Evolutionary conservation across 148 eudicot species (phyloP).

Genomic region (Fagopyrum homotropicum): DNA sequence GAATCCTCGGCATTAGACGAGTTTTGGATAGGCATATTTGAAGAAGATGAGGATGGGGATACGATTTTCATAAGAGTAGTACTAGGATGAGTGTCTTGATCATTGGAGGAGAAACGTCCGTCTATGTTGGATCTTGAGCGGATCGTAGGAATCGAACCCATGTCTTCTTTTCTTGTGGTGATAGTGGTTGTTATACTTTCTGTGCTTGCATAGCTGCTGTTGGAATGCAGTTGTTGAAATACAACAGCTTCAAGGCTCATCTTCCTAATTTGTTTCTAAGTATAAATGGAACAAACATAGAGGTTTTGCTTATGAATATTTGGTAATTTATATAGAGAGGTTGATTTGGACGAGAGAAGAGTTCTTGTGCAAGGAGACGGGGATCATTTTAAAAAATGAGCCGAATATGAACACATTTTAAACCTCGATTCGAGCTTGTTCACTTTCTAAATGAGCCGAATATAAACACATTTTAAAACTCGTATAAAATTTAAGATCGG

Average conservation of each 20-base stretch:
- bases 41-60: background rate
- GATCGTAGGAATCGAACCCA: background rate
- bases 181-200: background rate
- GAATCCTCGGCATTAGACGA: background rate
- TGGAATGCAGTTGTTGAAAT: constrained; percentile 4
- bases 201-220: background rate
- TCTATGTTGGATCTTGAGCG: too few relatives aligned
- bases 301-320: background rate
- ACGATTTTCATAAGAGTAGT: background rate
- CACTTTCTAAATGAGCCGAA: too few relatives aligned
- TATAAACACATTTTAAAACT: too few relatives aligned
- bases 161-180: background rate
- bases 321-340: background rate
- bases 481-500: too few relatives aligned
- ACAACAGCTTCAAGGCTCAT: constrained; percentile 16
- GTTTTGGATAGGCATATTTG: background rate
- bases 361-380: too few relatives aligned
- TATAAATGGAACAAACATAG: background rate
- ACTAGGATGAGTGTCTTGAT: background rate
- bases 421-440: too few relatives aligned
- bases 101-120: too few relatives aligned
- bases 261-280: background rate
- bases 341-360: background rate
- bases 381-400: too few relatives aligned
- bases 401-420: too few relatives aligned